Evolutionary conservation across 1,284 basidiomycete genomes (phyloP).

Genomic region (Fomitopsis betulina): DNA sequence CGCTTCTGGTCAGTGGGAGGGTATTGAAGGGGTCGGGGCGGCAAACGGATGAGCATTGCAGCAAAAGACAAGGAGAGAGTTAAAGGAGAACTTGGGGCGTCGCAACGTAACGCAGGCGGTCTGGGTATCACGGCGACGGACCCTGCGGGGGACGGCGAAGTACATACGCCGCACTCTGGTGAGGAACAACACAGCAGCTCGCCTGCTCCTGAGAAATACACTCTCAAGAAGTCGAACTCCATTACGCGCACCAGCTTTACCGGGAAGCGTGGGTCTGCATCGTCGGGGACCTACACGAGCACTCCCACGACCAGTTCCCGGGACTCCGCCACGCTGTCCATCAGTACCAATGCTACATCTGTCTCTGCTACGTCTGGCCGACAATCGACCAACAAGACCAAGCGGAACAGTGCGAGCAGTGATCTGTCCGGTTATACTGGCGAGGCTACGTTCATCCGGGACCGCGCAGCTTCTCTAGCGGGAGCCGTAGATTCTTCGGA

Average conservation of each 20-base stretch:
- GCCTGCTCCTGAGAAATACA: slow-evolving; percentile 47
- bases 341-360: slow-evolving; percentile 72
- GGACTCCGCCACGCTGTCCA: slow-evolving; percentile 77
- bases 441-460: slow-evolving; percentile 58
- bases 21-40: slow-evolving; percentile 51
- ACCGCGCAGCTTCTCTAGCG: slow-evolving; percentile 59
- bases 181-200: slow-evolving; percentile 40
- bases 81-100: slow-evolving; percentile 15
- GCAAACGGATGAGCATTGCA: slow-evolving; percentile 43
- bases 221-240: slow-evolving; percentile 55
- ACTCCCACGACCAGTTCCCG: slow-evolving; percentile 73
- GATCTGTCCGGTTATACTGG: slow-evolving; percentile 76
- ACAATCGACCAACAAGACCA: slow-evolving; percentile 51
- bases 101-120: slow-evolving; percentile 30
- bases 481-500: slow-evolving; percentile 54
- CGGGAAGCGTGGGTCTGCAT: slow-evolving; percentile 82
- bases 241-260: slow-evolving; percentile 66
- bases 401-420: slow-evolving; percentile 82
- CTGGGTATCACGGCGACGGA: slow-evolving; percentile 37
- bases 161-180: slow-evolving; percentile 39
- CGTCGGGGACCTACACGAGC: slow-evolving; percentile 80
- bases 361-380: slow-evolving; percentile 62
- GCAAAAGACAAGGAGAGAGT: slow-evolving; percentile 25
- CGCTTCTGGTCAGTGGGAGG: slow-evolving; percentile 61
- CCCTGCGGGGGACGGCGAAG: slow-evolving; percentile 28